These are phyloP conservation scores for Mycosphaerella sp. DNA, from an alignment of 2,329 filamentous ascomycete genomes.

Conservation along the genomic window DNA sequence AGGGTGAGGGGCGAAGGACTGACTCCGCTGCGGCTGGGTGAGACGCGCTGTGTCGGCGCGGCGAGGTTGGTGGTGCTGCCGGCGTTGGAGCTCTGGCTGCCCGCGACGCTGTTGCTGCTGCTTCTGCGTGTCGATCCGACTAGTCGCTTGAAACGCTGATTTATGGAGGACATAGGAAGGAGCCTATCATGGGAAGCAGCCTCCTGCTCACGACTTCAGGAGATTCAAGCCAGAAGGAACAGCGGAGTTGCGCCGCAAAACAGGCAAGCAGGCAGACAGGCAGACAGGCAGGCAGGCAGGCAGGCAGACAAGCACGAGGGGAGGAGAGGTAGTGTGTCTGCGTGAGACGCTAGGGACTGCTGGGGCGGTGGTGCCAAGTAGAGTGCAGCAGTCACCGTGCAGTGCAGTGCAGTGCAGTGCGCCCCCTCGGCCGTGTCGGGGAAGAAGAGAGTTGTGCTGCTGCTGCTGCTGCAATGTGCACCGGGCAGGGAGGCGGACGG, in stretches of 20 bases:
- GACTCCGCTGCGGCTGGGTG: conserved; percentile 17
- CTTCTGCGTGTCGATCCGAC: conserved; percentile 75
- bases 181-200: conserved; percentile 10
- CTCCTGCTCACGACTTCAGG: background rate
- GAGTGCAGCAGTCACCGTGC: background rate
- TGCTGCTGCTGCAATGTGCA: too few relatives aligned
- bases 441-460: background rate
- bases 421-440: background rate
- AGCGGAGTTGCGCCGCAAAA: background rate
- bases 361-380: background rate
- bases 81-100: conserved; percentile 48
- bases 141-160: conserved; percentile 71
- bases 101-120: conserved; percentile 53
- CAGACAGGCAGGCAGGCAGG: background rate
- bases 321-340: background rate
- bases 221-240: conserved; percentile 1
- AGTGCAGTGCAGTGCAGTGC: background rate
- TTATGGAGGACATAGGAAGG: conserved; percentile 54
- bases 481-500: too few relatives aligned
- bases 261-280: background rate
- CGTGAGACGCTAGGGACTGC: background rate
- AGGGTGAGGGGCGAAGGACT: conserved; percentile 23
- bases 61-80: conserved; percentile 36
- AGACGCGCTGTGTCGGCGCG: conserved; percentile 25
- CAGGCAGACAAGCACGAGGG: background rate